phyloP scores from a whole-genome alignment of 345 rosid species.

The Balakata baccata region DNA sequence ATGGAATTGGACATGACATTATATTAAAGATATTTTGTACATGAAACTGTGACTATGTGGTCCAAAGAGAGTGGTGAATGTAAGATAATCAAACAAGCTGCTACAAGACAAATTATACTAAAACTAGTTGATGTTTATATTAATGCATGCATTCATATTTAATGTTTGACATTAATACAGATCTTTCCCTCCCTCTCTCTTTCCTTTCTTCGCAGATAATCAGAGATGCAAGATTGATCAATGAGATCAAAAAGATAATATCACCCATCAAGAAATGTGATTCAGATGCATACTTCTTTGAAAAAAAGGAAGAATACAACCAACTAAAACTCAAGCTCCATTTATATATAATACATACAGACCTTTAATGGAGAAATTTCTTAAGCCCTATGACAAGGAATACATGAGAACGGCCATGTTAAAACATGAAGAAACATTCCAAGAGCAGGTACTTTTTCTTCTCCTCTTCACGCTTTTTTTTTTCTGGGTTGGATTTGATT shows the following conservation, averaged over 20 bases:
- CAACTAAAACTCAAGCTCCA: background rate
- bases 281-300: constrained; percentile 16
- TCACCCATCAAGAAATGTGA: constrained; percentile 10
- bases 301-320: background rate
- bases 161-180: constrained; percentile 21
- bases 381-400: constrained; percentile 69
- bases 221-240: background rate
- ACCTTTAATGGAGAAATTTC: constrained; percentile 69
- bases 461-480: background rate
- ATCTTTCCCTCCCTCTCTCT: background rate
- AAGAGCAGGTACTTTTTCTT: constrained; percentile 59
- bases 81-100: constrained; percentile 16
- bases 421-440: constrained; percentile 95
- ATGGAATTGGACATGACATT: background rate
- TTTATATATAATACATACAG: background rate
- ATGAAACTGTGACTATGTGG: constrained; percentile 32
- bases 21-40: constrained; percentile 21
- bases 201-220: no score
- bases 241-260: background rate
- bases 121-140: constrained; percentile 16
- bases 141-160: constrained; percentile 15
- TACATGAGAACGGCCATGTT: constrained; percentile 90
- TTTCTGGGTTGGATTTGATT: background rate
- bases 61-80: constrained; percentile 15
- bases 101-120: constrained; percentile 37